These are phyloP conservation scores for Podaxis sp. DNA, from an alignment of 768 basidiomycete genomes.

Conservation along the genomic window DNA sequence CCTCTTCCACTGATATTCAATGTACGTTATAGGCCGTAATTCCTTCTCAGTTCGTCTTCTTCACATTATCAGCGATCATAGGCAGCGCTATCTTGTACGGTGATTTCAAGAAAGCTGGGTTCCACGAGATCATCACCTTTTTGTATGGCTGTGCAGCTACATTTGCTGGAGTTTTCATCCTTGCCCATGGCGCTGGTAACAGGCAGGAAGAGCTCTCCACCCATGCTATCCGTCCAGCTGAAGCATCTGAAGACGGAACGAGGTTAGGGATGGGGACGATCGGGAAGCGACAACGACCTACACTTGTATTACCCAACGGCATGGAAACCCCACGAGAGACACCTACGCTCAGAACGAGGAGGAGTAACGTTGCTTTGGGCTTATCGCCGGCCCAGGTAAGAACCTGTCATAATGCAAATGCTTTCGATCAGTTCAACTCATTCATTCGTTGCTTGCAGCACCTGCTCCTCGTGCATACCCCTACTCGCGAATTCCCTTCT, in stretches of 20 bases:
- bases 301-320: slow-evolving; percentile 49
- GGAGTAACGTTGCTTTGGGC: slow-evolving; percentile 59
- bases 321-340: slow-evolving; percentile 31
- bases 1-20: background rate
- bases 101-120: slow-evolving; percentile 82
- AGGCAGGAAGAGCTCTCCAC: slow-evolving; percentile 28
- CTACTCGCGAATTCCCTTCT: slow-evolving; percentile 45
- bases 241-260: slow-evolving; percentile 20
- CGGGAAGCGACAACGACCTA: slow-evolving; percentile 39
- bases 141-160: slow-evolving; percentile 87
- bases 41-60: slow-evolving; percentile 92
- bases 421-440: slow-evolving; percentile 3
- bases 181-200: slow-evolving; percentile 43
- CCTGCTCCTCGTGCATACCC: slow-evolving; percentile 64
- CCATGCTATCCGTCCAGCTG: slow-evolving; percentile 22
- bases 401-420: background rate
- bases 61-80: slow-evolving; percentile 89
- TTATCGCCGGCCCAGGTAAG: slow-evolving; percentile 74
- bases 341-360: slow-evolving; percentile 48
- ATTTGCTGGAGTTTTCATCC: slow-evolving; percentile 85
- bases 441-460: slow-evolving; percentile 36
- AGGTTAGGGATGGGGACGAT: slow-evolving; percentile 31
- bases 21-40: slow-evolving; percentile 66
- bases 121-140: slow-evolving; percentile 83
- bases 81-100: slow-evolving; percentile 94